Evolutionary conservation across 768 basidiomycete species (phyloP).

Genomic region (Lactarius evosmus): DNA sequence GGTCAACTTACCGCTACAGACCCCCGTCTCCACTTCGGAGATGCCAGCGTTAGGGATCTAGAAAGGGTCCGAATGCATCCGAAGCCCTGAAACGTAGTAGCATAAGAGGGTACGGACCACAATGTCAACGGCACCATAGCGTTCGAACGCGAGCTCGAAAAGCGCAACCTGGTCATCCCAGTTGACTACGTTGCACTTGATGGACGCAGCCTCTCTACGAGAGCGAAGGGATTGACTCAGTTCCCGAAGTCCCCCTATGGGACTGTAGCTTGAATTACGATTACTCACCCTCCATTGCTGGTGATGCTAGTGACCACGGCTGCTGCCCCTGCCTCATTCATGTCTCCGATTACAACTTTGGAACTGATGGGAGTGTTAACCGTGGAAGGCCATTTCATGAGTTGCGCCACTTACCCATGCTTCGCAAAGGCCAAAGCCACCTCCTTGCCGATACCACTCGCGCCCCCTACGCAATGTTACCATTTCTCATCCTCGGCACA

Average conservation of each 20-base stretch:
- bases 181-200: slow-evolving; percentile 28
- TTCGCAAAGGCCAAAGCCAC: slow-evolving; percentile 29
- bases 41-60: slow-evolving; percentile 31
- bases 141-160: slow-evolving; percentile 33
- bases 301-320: slow-evolving; percentile 18
- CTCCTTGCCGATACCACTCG: slow-evolving; percentile 32
- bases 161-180: slow-evolving; percentile 34
- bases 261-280: background rate
- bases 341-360: slow-evolving; percentile 28
- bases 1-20: slow-evolving; percentile 13
- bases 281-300: slow-evolving; percentile 28
- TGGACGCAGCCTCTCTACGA: slow-evolving; percentile 21
- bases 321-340: slow-evolving; percentile 13
- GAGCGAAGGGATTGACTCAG: background rate
- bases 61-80: background rate
- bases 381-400: background rate
- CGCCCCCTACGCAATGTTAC: slow-evolving; percentile 25
- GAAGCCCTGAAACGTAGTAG: background rate
- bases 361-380: background rate
- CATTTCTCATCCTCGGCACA: background rate
- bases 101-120: slow-evolving; percentile 30
- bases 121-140: slow-evolving; percentile 34
- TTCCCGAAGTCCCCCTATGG: background rate
- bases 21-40: slow-evolving; percentile 2
- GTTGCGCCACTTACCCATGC: slow-evolving; percentile 25